phyloP scores from a whole-genome alignment of 1,139 yeast species.

The Diutina catenulata region DNA sequence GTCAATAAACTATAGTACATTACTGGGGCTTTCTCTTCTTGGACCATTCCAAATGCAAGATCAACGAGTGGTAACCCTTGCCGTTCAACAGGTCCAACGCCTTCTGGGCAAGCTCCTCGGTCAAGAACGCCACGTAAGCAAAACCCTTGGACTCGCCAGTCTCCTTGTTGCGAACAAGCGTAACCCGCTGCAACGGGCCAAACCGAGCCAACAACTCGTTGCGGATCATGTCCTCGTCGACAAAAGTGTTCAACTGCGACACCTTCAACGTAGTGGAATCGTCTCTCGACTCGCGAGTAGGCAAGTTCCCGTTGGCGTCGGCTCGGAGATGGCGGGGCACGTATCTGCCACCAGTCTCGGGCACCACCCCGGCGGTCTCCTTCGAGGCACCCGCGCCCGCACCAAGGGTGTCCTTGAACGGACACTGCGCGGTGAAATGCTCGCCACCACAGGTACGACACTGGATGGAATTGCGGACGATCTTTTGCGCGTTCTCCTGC shows the following conservation, averaged over 20 bases:
- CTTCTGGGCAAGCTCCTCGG: constrained; percentile 57
- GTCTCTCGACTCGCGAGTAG: constrained; percentile 49
- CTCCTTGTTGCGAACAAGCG: constrained; percentile 81
- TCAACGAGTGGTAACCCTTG: constrained; percentile 85
- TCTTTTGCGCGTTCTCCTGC: constrained; percentile 35
- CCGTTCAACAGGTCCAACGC: constrained; percentile 80
- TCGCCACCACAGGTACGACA: constrained; percentile 89
- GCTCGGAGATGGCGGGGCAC: constrained; percentile 74
- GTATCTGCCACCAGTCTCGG: constrained; percentile 34
- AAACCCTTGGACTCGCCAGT: constrained; percentile 94
- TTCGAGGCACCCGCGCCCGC: constrained; percentile 26
- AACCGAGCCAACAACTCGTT: constrained; percentile 57
- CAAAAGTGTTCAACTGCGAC: constrained; percentile 80
- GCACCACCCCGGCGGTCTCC: constrained; percentile 22
- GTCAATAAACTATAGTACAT: constrained; percentile 4
- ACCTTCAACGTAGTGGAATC: constrained; percentile 85
- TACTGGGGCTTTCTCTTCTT: constrained; percentile 17
- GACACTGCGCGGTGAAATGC: constrained; percentile 93
- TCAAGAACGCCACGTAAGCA: constrained; percentile 84
- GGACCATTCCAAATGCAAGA: constrained; percentile 66
- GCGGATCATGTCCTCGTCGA: constrained; percentile 74
- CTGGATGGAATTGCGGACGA: constrained; percentile 37
- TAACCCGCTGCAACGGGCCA: constrained; percentile 72
- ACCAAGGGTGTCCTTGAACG: constrained; percentile 84
- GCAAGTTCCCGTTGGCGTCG: constrained; percentile 36